A percentile compares a stretch with the other conserved stretches of the same genome.
Conservation (phyloP, 192 early-diverging fungal genomes). For the Physocladia obscura region DNA sequence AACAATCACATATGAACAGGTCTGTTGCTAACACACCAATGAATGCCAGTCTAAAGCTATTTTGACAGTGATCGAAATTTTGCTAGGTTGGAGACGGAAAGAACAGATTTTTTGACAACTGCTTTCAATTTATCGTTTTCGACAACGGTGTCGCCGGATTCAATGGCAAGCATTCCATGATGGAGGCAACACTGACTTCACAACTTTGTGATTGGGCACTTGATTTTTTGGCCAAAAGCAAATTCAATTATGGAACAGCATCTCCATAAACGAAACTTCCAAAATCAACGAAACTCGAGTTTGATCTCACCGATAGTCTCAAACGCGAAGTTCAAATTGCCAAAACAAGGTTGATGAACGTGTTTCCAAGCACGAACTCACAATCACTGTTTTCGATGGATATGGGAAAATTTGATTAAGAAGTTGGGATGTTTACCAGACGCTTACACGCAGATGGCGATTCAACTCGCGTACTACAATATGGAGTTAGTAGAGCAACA, state of each 20-base stretch:
- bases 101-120: constrained; percentile 97
- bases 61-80: constrained; percentile 57
- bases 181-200: constrained; percentile 91
- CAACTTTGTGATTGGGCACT: constrained; percentile 83
- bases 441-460: constrained; percentile 74
- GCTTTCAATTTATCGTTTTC: constrained; percentile 91
- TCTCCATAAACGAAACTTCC: constrained; percentile 54
- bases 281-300: constrained; percentile 67
- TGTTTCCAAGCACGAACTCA: constrained; percentile 76
- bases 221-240: constrained; percentile 55
- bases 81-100: constrained; percentile 96
- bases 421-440: constrained; percentile 52
- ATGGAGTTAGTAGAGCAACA: constrained; percentile 73
- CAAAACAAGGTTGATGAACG: constrained; percentile 71
- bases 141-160: constrained; percentile 97
- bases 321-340: constrained; percentile 64
- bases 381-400: constrained; percentile 75
- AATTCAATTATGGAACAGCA: constrained; percentile 72
- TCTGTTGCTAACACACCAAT: constrained; percentile 4
- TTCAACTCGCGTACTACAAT: constrained; percentile 94
- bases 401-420: constrained; percentile 95
- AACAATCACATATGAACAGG: constrained; percentile 86
- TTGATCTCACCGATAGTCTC: constrained; percentile 65
- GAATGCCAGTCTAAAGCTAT: neutral
- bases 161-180: constrained; percentile 75